Conservation (phyloP, 2,329 filamentous ascomycete species). For the Kalmusia sp. region DNA sequence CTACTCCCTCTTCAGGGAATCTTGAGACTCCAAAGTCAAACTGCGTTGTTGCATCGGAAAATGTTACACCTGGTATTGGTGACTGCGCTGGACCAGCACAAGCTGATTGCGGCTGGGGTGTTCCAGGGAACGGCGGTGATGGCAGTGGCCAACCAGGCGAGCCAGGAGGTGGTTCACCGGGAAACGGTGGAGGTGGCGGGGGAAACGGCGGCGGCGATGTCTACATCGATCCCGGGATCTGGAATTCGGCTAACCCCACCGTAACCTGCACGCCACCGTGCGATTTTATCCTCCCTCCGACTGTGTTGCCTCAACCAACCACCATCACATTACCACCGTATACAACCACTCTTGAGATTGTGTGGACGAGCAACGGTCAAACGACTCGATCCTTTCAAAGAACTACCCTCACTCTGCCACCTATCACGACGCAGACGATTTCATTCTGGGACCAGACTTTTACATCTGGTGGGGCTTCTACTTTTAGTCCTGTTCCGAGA, state of each 20-base stretch:
- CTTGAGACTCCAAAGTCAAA: constrained; percentile 9
- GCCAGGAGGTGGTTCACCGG: constrained; percentile 5
- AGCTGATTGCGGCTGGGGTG: constrained; percentile 3
- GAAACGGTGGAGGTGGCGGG: constrained; percentile 1
- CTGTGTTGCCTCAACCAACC: constrained; percentile 2
- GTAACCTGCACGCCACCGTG: constrained; percentile 11
- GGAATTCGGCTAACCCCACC: constrained; percentile 2
- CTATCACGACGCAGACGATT: constrained; percentile 10
- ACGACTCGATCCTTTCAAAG: constrained; percentile 8
- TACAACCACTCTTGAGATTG: constrained; percentile 10
- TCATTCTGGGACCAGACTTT: constrained; percentile 6
- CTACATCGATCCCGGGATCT: constrained; percentile 11
- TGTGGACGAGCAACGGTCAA: constrained; percentile 4
- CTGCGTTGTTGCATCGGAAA: constrained; percentile 5
- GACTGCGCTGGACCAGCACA: constrained; percentile 1
- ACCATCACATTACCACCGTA: constrained; percentile 12
- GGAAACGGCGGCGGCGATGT: constrained; percentile 7
- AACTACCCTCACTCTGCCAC: constrained; percentile 9
- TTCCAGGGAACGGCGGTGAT: constrained; percentile 7
- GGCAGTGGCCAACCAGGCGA: constrained; percentile 5
- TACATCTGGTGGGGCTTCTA: not conserved
- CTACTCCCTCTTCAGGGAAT: constrained; percentile 4
- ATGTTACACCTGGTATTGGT: constrained; percentile 3
- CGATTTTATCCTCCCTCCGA: constrained; percentile 12
- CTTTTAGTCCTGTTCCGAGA: constrained; percentile 6